Evolutionary conservation across 2,329 filamentous ascomycete species (phyloP).

Genomic region (Calonectria fujianensis): DNA sequence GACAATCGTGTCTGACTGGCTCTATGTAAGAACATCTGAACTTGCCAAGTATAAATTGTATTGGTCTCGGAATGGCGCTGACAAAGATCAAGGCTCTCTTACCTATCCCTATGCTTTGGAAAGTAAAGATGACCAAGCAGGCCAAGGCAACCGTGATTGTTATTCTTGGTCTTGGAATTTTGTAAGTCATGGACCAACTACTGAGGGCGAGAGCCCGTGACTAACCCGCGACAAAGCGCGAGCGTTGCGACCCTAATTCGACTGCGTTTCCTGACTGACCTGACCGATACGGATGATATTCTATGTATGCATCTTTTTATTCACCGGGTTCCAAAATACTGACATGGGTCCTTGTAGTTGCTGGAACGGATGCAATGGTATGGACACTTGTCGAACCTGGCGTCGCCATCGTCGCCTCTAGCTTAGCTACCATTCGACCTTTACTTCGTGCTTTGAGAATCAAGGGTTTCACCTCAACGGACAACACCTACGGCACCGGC

Average conservation of each 20-base stretch:
- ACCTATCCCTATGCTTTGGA: slow-evolving; percentile 73
- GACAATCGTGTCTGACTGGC: slow-evolving; percentile 72
- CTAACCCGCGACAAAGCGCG: slow-evolving; percentile 61
- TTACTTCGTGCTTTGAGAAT: slow-evolving; percentile 70
- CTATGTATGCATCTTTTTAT: slow-evolving; percentile 62
- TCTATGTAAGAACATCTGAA: slow-evolving; percentile 63
- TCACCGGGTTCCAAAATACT: slow-evolving; percentile 34
- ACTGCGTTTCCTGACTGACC: slow-evolving; percentile 67
- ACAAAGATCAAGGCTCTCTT: slow-evolving; percentile 64
- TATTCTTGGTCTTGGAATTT: slow-evolving; percentile 70
- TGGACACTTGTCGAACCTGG: slow-evolving; percentile 76
- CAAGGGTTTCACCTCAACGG: slow-evolving; percentile 67
- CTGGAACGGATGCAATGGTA: slow-evolving; percentile 71
- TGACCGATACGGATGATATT: slow-evolving; percentile 67
- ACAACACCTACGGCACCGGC: slow-evolving; percentile 58
- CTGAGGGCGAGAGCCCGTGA: neutral
- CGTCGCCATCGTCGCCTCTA: slow-evolving; percentile 73
- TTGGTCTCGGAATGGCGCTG: slow-evolving; percentile 23
- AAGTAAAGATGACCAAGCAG: slow-evolving; percentile 71
- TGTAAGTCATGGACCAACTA: slow-evolving; percentile 58
- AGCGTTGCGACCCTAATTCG: slow-evolving; percentile 73
- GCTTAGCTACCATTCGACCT: slow-evolving; percentile 73
- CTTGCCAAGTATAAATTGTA: neutral
- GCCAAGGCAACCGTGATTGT: slow-evolving; percentile 71
- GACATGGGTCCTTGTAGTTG: slow-evolving; percentile 58